A percentile compares a stretch with the other conserved stretches of the same genome.
phyloP scores from a whole-genome alignment of 768 basidiomycete genomes.

The Mycena kentingensis region DNA sequence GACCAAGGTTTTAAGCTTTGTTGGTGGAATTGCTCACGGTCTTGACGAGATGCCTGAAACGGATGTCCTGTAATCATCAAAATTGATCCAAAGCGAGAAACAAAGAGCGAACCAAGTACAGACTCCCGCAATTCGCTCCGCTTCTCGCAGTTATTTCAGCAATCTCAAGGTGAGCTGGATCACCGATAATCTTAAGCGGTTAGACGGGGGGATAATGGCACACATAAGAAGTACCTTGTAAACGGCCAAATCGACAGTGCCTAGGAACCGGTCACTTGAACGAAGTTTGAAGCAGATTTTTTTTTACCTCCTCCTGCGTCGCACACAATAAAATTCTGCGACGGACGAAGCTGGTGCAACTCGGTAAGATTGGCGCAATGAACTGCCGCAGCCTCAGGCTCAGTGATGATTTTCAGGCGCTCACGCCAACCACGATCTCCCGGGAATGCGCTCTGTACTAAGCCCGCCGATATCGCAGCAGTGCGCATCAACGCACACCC shows the following conservation, averaged over 20 bases:
- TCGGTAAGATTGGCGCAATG: conserved; percentile 84
- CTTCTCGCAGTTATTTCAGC: conserved; percentile 89
- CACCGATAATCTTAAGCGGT: conserved; percentile 65
- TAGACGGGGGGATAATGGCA: conserved; percentile 10
- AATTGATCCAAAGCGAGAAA: too few relatives aligned
- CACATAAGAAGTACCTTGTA: conserved; percentile 47
- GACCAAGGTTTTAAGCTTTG: conserved; percentile 6
- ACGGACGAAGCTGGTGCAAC: conserved; percentile 74
- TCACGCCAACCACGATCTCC: conserved; percentile 79
- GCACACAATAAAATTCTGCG: conserved; percentile 89
- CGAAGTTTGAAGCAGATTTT: neutral
- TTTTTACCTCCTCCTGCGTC: conserved; percentile 83
- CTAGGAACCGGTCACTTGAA: neutral
- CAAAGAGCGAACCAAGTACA: too few relatives aligned
- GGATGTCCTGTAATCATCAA: too few relatives aligned
- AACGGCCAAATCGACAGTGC: conserved; percentile 48
- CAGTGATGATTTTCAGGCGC: conserved; percentile 80
- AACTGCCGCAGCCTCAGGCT: conserved; percentile 86
- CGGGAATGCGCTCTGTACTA: conserved; percentile 71
- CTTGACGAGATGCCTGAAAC: conserved; percentile 81
- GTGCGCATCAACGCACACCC: conserved; percentile 86
- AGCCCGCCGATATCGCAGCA: conserved; percentile 77
- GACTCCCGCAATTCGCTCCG: conserved; percentile 83
- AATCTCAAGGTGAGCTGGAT: conserved; percentile 81
- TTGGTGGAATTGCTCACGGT: conserved; percentile 32